These are phyloP conservation scores for Talaromyces sp. DNA, from an alignment of 2,329 filamentous ascomycete species.

Conservation along the genomic window DNA sequence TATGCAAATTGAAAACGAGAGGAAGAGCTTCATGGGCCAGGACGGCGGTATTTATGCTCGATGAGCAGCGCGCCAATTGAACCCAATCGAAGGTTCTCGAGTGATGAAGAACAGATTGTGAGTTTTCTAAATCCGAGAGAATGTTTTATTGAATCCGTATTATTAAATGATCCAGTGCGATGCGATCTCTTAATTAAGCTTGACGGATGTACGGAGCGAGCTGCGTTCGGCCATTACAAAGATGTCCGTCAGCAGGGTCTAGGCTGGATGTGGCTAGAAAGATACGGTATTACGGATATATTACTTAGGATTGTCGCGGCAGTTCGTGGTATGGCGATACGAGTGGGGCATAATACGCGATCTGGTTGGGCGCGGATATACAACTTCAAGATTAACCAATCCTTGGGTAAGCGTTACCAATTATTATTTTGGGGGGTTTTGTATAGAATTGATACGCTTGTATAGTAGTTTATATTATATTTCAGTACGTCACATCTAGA, in stretches of 20 bases:
- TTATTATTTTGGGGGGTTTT: neutral
- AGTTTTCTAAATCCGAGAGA: neutral
- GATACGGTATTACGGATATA: slow-evolving; percentile 10
- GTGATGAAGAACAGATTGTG: neutral
- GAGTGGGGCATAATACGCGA: neutral
- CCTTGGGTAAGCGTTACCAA: neutral
- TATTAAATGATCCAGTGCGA: neutral
- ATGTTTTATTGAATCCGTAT: neutral
- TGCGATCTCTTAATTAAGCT: neutral
- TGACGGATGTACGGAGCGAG: neutral
- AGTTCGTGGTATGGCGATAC: slow-evolving; percentile 1
- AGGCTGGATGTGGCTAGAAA: neutral
- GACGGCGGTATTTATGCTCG: slow-evolving; percentile 26
- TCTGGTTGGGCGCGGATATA: slow-evolving; percentile 3
- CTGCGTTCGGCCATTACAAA: slow-evolving; percentile 7
- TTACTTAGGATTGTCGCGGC: neutral
- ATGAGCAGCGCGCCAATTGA: slow-evolving; percentile 8
- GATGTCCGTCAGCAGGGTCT: slow-evolving; percentile 10
- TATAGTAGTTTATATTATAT: neutral
- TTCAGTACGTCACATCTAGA: neutral
- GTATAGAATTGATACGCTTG: neutral
- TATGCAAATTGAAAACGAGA: slow-evolving; percentile 34
- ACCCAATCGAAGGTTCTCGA: slow-evolving; percentile 20
- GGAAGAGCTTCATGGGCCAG: slow-evolving; percentile 29
- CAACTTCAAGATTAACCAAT: neutral